Evolutionary conservation across 1,284 basidiomycete species (phyloP).

Genomic region (Boletellus deceptivus): DNA sequence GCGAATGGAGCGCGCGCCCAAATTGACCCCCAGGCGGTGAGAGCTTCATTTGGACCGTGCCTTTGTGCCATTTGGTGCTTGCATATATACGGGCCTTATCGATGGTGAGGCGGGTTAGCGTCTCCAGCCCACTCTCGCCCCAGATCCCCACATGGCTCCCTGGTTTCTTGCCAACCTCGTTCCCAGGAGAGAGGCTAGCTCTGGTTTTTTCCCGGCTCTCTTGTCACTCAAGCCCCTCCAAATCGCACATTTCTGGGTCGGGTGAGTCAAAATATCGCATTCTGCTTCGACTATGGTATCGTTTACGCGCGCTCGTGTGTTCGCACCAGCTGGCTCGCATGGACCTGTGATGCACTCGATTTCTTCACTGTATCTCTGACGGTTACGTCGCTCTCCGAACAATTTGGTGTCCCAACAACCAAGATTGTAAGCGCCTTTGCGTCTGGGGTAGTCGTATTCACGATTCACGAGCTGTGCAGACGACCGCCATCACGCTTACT

Average conservation of each 20-base stretch:
- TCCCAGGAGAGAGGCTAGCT: slow-evolving; percentile 44
- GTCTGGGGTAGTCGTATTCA: neutral
- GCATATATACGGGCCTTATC: slow-evolving; percentile 14
- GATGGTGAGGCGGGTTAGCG: neutral
- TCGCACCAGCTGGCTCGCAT: slow-evolving; percentile 63
- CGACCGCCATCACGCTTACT: slow-evolving; percentile 88
- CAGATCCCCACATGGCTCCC: slow-evolving; percentile 20
- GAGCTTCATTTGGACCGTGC: slow-evolving; percentile 18
- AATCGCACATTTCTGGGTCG: slow-evolving; percentile 58
- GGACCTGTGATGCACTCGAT: slow-evolving; percentile 79
- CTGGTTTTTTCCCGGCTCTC: slow-evolving; percentile 42
- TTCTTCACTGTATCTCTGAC: slow-evolving; percentile 85
- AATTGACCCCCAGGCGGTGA: neutral
- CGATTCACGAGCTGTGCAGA: slow-evolving; percentile 39
- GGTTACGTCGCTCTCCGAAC: slow-evolving; percentile 50
- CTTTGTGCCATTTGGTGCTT: neutral
- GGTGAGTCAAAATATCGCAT: slow-evolving; percentile 39
- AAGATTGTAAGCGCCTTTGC: slow-evolving; percentile 48
- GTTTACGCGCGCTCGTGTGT: neutral
- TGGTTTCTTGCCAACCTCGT: slow-evolving; percentile 41
- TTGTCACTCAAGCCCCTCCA: slow-evolving; percentile 43
- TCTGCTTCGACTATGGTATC: neutral
- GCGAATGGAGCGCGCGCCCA: slow-evolving; percentile 1
- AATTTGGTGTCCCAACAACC: slow-evolving; percentile 49
- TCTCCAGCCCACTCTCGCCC: neutral